Conservation (phyloP, 1,284 basidiomycete species). For the Psilocybe mexicana region DNA sequence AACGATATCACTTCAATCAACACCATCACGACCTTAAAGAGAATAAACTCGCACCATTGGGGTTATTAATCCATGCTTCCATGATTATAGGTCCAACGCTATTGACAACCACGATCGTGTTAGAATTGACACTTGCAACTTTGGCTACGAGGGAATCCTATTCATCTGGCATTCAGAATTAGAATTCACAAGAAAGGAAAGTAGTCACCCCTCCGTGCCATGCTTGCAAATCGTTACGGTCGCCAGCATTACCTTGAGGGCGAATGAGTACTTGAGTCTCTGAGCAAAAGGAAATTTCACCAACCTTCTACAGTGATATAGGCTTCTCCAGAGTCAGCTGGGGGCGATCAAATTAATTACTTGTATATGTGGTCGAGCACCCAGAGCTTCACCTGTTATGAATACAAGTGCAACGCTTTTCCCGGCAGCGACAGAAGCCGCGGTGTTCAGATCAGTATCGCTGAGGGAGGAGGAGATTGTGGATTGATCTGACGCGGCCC, state of each 20-base stretch:
- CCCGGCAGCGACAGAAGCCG: slow-evolving; percentile 40
- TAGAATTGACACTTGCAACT: slow-evolving; percentile 55
- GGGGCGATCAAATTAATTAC: background rate
- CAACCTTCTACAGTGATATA: slow-evolving; percentile 60
- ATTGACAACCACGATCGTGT: slow-evolving; percentile 78
- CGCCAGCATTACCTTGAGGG: slow-evolving; percentile 51
- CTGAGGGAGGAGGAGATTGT: slow-evolving; percentile 49
- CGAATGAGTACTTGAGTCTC: background rate
- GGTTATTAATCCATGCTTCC: slow-evolving; percentile 66
- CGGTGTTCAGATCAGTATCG: slow-evolving; percentile 51
- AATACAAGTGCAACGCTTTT: slow-evolving; percentile 59
- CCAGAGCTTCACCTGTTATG: slow-evolving; percentile 46
- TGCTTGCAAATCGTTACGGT: slow-evolving; percentile 67
- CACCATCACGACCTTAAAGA: background rate
- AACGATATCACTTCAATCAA: background rate
- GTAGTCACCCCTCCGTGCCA: slow-evolving; percentile 62
- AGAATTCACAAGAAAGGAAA: no score
- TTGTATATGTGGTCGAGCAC: background rate
- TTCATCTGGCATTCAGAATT: background rate
- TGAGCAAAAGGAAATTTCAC: background rate
- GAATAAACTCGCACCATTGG: slow-evolving; percentile 46
- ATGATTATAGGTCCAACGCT: slow-evolving; percentile 69
- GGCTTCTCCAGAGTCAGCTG: slow-evolving; percentile 49
- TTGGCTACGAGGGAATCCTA: slow-evolving; percentile 56
- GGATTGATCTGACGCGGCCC: slow-evolving; percentile 39